A percentile compares a stretch with the other conserved stretches of the same genome.
Conservation (phyloP, 75 land plant species). For the Picea glauca region DNA sequence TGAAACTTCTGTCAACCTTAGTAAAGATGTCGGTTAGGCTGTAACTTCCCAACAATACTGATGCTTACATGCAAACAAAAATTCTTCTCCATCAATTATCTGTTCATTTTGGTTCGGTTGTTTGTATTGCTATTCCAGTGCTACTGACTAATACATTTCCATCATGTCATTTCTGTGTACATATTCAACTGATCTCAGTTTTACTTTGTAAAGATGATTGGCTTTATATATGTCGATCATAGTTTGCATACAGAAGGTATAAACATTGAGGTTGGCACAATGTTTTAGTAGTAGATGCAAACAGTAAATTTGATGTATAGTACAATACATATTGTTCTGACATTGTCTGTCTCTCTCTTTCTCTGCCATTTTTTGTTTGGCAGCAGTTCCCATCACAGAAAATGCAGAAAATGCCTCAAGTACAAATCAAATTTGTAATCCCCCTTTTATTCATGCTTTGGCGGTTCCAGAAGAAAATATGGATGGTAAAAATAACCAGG, state of each 20-base stretch:
- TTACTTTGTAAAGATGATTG: background rate
- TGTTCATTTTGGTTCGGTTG: too few species aligned
- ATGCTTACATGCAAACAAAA: too few species aligned
- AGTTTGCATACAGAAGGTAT: background rate
- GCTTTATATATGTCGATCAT: background rate
- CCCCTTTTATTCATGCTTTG: conserved; percentile 84
- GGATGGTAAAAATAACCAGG: conserved; percentile 34
- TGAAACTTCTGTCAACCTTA: too few species aligned
- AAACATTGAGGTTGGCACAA: background rate
- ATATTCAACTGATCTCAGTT: too few species aligned
- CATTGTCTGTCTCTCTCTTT: background rate
- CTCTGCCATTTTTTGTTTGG: background rate
- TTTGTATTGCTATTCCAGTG: too few species aligned
- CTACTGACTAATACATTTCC: too few species aligned
- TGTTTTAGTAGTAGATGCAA: background rate
- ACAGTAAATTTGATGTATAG: background rate
- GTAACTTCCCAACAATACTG: too few species aligned
- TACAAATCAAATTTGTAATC: conserved; percentile 57
- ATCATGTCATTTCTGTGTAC: too few species aligned
- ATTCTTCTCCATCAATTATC: too few species aligned
- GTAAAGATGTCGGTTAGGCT: too few species aligned
- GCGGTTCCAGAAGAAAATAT: conserved; percentile 58
- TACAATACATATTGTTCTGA: background rate
- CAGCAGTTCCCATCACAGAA: conserved; percentile 22
- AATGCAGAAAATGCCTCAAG: background rate